Percentiles rank a stretch among this genome's conserved stretches.
phyloP scores from a whole-genome alignment of 2,329 filamentous ascomycete genomes.

The Zymoseptoria tritici region DNA sequence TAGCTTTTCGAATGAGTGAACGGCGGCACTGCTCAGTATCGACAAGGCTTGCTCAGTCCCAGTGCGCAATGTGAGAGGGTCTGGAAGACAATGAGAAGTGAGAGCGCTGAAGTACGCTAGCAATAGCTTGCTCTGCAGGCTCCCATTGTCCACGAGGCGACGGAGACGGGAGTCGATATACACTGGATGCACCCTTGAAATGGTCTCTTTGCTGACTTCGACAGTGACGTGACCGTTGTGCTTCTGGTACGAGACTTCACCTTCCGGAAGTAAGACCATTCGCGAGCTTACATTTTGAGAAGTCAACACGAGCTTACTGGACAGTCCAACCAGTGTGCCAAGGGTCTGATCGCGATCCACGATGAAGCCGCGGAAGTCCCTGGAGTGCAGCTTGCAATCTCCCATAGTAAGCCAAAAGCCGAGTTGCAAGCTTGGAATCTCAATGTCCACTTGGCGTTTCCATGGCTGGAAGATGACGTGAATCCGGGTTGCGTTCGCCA shows the following conservation, averaged over 20 bases:
- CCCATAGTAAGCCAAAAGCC: background rate
- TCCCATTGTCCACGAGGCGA: conserved; percentile 48
- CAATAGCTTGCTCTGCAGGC: conserved; percentile 32
- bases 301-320: conserved; percentile 37
- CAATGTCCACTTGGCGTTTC: background rate
- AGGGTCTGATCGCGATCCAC: conserved; percentile 50
- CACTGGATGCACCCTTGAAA: conserved; percentile 49
- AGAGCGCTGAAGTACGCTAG: conserved; percentile 51
- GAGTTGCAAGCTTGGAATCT: conserved; percentile 1
- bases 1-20: conserved; percentile 20
- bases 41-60: conserved; percentile 50
- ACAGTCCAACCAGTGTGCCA: conserved; percentile 53
- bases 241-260: conserved; percentile 27
- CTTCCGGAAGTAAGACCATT: conserved; percentile 44
- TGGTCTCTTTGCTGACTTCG: conserved; percentile 29
- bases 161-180: conserved; percentile 48
- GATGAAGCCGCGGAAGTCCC: conserved; percentile 14
- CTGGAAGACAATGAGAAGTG: conserved; percentile 52
- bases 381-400: conserved; percentile 6
- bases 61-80: conserved; percentile 51
- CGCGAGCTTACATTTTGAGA: background rate
- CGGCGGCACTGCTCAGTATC: conserved; percentile 17
- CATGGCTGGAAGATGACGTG: background rate
- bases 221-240: conserved; percentile 40
- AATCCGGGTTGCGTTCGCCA: background rate